Conservation (phyloP, 768 basidiomycete species). For the Trametes cinnabarina region DNA sequence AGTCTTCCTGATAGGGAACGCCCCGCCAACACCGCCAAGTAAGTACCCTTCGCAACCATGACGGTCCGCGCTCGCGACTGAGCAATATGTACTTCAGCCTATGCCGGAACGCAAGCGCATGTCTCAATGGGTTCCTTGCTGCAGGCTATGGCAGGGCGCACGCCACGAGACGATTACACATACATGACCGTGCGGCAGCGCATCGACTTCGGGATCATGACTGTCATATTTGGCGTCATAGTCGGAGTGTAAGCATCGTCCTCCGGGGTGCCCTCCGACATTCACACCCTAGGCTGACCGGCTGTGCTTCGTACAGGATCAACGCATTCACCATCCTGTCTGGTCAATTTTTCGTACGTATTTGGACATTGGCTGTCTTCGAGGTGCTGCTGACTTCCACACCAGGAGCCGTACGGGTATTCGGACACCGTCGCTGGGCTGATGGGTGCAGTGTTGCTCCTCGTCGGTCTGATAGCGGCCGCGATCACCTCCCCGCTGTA, state of each 20-base stretch:
- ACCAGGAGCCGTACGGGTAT: slow-evolving; percentile 72
- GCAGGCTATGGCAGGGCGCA: slow-evolving; percentile 48
- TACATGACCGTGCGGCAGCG: slow-evolving; percentile 67
- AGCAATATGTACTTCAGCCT: no score
- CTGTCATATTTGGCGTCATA: slow-evolving; percentile 59
- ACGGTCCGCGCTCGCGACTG: no score
- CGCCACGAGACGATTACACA: slow-evolving; percentile 17
- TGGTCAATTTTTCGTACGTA: slow-evolving; percentile 62
- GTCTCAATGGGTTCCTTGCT: slow-evolving; percentile 53
- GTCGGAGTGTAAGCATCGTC: slow-evolving; percentile 53
- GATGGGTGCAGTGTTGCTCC: slow-evolving; percentile 64
- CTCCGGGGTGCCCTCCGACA: neutral
- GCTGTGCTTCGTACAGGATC: slow-evolving; percentile 38
- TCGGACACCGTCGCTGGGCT: slow-evolving; percentile 62
- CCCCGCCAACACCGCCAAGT: slow-evolving; percentile 83
- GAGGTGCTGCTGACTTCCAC: neutral
- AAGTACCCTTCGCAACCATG: slow-evolving; percentile 28
- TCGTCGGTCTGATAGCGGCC: slow-evolving; percentile 70
- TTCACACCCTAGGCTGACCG: neutral
- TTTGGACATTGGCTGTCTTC: neutral
- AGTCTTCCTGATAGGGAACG: slow-evolving; percentile 53
- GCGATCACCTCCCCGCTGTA: slow-evolving; percentile 70
- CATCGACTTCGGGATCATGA: slow-evolving; percentile 64
- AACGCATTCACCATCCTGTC: slow-evolving; percentile 67
- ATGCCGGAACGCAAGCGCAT: slow-evolving; percentile 61